phyloP scores from a whole-genome alignment of 306 rosid genomes.

The Elaeagnus macrophylla region DNA sequence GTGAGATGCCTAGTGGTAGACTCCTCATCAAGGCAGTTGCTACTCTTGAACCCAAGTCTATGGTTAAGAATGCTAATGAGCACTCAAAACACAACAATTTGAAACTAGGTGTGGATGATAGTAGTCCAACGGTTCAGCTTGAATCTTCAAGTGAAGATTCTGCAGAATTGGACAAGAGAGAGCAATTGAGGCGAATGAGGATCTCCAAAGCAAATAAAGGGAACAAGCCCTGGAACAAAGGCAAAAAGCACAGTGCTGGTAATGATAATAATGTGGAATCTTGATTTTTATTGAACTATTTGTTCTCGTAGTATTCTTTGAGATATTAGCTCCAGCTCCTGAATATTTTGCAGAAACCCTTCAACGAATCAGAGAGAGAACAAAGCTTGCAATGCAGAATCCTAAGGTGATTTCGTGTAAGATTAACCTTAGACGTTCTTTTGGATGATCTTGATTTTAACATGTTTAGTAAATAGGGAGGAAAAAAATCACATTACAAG shows the following conservation, averaged over 20 bases:
- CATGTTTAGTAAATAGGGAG: not conserved
- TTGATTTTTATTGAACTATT: conserved; percentile 2
- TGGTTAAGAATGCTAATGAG: conserved; percentile 24
- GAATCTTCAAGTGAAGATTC: conserved; percentile 25
- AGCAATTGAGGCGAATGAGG: conserved; percentile 63
- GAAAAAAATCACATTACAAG: not conserved
- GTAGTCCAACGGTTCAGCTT: conserved; percentile 12
- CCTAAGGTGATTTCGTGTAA: conserved; percentile 99
- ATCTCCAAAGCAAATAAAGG: conserved; percentile 94
- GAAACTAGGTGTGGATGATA: conserved; percentile 18
- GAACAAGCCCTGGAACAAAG: conserved; percentile 88
- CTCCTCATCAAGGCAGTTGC: conserved; percentile 60
- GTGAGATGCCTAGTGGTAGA: conserved; percentile 22
- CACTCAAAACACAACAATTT: conserved; percentile 20
- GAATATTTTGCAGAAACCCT: conserved; percentile 55
- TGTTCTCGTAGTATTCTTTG: conserved; percentile 6
- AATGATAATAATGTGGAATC: conserved; percentile 1
- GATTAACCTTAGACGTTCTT: conserved; percentile 41
- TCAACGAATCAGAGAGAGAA: conserved; percentile 74
- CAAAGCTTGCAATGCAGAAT: conserved; percentile 93
- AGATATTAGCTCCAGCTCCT: conserved; percentile 3
- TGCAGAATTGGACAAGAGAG: conserved; percentile 42
- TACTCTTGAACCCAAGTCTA: conserved; percentile 46
- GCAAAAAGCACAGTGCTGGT: conserved; percentile 86
- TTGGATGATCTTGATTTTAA: conserved; percentile 13